Percentiles rank a stretch among this genome's conserved stretches.
phyloP scores from a whole-genome alignment of 2,329 filamentous ascomycete species.

The Hirsutella minnesotensis region DNA sequence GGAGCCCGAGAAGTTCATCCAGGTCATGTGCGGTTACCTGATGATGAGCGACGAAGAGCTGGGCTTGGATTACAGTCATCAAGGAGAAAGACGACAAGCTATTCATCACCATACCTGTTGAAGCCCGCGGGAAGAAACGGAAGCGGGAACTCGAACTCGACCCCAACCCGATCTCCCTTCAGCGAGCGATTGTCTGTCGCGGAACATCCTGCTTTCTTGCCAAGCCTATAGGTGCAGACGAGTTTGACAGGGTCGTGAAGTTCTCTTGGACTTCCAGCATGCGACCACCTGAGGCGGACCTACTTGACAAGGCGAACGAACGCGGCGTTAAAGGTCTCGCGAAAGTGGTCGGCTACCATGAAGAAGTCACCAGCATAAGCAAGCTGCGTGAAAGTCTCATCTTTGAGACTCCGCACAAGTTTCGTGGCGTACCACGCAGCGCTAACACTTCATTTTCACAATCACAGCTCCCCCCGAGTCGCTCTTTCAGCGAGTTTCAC shows the following conservation, averaged over 20 bases:
- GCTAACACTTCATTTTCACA: background rate
- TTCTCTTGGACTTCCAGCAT: background rate
- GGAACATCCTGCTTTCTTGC: background rate
- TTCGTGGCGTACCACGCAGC: background rate
- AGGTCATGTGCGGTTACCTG: conserved; percentile 1
- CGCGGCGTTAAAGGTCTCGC: background rate
- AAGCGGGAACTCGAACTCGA: background rate
- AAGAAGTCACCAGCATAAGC: background rate
- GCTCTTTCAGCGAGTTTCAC: background rate
- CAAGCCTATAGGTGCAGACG: background rate
- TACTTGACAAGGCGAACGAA: background rate
- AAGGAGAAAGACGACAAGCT: background rate
- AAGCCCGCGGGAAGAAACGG: background rate
- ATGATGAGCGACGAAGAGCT: conserved; percentile 6
- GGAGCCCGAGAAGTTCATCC: background rate
- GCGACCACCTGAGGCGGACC: background rate
- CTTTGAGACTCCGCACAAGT: background rate
- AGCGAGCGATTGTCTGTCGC: background rate
- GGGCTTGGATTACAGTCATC: conserved; percentile 5
- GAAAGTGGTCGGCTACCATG: background rate
- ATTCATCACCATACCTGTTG: background rate
- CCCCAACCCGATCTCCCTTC: background rate
- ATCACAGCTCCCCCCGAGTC: background rate
- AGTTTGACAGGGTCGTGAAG: background rate
- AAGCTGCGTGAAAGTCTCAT: background rate